These are phyloP conservation scores for Entrophospora sp. DNA, from an alignment of 192 early-diverging fungal genomes.

Conservation along the genomic window DNA sequence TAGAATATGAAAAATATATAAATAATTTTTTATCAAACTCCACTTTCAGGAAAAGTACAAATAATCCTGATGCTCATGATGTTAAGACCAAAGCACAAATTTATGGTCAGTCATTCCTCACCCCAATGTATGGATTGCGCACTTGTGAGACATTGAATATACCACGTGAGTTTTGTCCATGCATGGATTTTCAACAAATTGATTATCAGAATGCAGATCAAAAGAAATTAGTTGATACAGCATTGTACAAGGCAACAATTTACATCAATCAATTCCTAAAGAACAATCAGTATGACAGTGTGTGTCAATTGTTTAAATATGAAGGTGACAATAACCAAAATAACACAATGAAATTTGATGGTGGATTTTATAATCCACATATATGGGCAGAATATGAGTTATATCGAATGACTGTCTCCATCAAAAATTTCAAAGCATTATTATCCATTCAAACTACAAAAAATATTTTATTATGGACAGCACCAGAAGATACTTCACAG, in stretches of 20 bases:
- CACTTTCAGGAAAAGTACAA: no score
- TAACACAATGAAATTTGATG: background rate
- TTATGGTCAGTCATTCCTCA: conserved; percentile 23
- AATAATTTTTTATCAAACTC: conserved; percentile 21
- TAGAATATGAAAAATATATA: conserved; percentile 15
- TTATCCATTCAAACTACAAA: background rate
- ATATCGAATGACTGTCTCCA: no score
- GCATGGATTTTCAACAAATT: conserved; percentile 24
- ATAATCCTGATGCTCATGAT: conserved; percentile 24
- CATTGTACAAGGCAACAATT: conserved; percentile 11
- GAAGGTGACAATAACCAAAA: background rate
- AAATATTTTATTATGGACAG: conserved; percentile 21
- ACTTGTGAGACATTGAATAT: conserved; percentile 21
- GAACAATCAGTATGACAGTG: conserved; percentile 19
- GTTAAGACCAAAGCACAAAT: conserved; percentile 24
- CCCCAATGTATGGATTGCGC: conserved; percentile 19
- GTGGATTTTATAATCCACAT: background rate
- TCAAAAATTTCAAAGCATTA: no score
- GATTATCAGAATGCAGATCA: conserved; percentile 19
- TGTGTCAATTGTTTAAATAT: conserved; percentile 14
- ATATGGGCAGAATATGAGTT: no score
- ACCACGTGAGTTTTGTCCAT: conserved; percentile 30
- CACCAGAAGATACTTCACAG: background rate
- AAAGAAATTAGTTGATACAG: conserved; percentile 18
- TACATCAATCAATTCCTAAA: conserved; percentile 22